Percentiles rank a stretch among this genome's conserved stretches.
Evolutionary conservation across 2,329 filamentous ascomycete genomes (phyloP).

Genomic region (Akanthomyces uredinophilus): DNA sequence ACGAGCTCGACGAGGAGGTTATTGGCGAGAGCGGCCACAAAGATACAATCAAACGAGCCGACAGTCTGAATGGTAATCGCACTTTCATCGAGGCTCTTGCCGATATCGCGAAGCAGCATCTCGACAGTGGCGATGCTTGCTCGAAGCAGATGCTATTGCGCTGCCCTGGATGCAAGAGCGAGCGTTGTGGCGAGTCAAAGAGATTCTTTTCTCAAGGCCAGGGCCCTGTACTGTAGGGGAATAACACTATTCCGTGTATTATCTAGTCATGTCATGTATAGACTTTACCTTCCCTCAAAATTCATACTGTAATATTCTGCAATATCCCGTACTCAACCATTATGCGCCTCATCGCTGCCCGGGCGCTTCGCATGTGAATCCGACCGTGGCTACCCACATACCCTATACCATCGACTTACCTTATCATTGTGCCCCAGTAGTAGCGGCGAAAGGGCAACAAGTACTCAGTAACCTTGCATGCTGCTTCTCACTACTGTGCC

Average conservation of each 20-base stretch:
- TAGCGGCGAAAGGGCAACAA: background rate
- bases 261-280: background rate
- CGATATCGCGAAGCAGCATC: conserved; percentile 76
- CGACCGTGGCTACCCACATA: no score
- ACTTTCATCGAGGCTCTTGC: conserved; percentile 89
- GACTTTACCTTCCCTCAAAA: conserved; percentile 1
- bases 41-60: conserved; percentile 80
- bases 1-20: conserved; percentile 89
- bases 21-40: conserved; percentile 78
- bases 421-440: no score
- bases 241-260: background rate
- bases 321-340: background rate
- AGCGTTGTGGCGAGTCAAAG: conserved; percentile 75
- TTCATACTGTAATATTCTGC: background rate
- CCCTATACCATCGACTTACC: no score
- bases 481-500: no score
- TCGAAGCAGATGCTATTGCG: conserved; percentile 83
- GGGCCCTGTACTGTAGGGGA: background rate
- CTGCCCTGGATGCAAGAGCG: conserved; percentile 90
- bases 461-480: background rate
- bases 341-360: background rate
- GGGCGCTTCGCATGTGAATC: background rate
- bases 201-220: conserved; percentile 50
- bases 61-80: conserved; percentile 85
- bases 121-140: conserved; percentile 62